Base-by-base conservation (phyloP, 192 early-diverging fungal species). In the Mortierella alpina region DNA sequence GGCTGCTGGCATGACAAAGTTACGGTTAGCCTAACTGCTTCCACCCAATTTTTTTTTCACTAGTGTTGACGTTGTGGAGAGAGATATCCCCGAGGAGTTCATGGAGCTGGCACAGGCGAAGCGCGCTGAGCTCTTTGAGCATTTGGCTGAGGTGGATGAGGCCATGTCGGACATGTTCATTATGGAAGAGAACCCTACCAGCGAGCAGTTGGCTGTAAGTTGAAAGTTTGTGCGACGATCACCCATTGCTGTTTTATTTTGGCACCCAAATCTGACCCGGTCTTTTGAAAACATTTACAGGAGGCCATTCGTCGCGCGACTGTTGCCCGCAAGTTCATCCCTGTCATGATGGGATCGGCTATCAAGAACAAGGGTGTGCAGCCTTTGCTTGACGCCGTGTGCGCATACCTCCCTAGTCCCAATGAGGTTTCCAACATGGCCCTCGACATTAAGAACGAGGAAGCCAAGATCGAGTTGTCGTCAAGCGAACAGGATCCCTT, bases 301-400 rank as follows among this genome's bases (percentile, higher is more conserved):
- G 86, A 70, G 13, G 94, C 94, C n/a, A 85, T 95, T 59, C 92
- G 94, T 77, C 90, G 92, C 54, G 88, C 92, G 18, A 95, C 94
- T 55, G 86, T 94, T 63, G 90, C 86, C 18, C 90, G 88, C 72
- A 93, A 88, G 83, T 95, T 95, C 65, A 89, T 91, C n/a, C 94
- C 94, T 11, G 93, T 94, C 40, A 83, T 94, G 52, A 93, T 95
- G 90, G 94, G 94, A 55, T 94, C 93, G 51, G 94, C 94, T 17
- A 93, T 92, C 83, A 93, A 94, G 79, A 94, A 95, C 83, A 93
- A 93, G 82, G 92, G 90, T 45, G 90, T 95, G 42, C 94, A 95
- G 77, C 80, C 89, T 17, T 87, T 94, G 18, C 84, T 95, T 51
- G 87, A 94, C 81, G 92, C 90, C 22, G 90, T 94, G 23, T 71